Evolutionary conservation across 2,329 filamentous ascomycete genomes (phyloP).

Genomic region (Fusarium ambrosium): DNA sequence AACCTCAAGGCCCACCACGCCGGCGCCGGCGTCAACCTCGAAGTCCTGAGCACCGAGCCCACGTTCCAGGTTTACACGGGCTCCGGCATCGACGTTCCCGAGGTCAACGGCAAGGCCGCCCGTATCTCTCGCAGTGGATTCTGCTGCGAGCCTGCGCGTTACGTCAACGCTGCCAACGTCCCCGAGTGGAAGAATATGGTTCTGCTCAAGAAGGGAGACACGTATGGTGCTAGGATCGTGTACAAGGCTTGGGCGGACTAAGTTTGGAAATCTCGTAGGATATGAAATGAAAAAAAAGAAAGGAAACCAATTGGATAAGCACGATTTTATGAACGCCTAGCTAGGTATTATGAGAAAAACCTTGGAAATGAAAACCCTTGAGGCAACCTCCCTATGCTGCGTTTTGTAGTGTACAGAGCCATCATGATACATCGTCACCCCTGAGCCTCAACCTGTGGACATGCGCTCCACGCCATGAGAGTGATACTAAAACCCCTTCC

Average conservation of each 20-base stretch:
- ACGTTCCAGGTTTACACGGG: constrained; percentile 98
- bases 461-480: constrained; percentile 4
- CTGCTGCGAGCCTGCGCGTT: constrained; percentile 92
- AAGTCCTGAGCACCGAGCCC: constrained; percentile 92
- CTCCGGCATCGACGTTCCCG: constrained; percentile 83
- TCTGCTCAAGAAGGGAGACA: constrained; percentile 85
- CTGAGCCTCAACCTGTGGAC: constrained; percentile 8
- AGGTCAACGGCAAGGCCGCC: constrained; percentile 71
- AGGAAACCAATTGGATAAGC: constrained; percentile 21
- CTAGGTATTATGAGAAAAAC: constrained; percentile 24
- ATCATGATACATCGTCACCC: constrained; percentile 32
- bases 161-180: constrained; percentile 88
- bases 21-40: constrained; percentile 80
- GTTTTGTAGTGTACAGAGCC: constrained; percentile 29
- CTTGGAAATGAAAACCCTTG: constrained; percentile 13
- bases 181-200: constrained; percentile 84
- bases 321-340: constrained; percentile 21
- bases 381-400: constrained; percentile 5
- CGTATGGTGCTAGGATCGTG: constrained; percentile 84
- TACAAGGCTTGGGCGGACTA: constrained; percentile 87
- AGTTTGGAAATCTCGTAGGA: not conserved
- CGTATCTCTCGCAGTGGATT: constrained; percentile 81
- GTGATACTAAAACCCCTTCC: constrained; percentile 2
- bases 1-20: constrained; percentile 82
- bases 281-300: constrained; percentile 11